These are phyloP conservation scores for Xylariaceae sp. DNA, from an alignment of 2,329 filamentous ascomycete genomes.

Conservation along the genomic window DNA sequence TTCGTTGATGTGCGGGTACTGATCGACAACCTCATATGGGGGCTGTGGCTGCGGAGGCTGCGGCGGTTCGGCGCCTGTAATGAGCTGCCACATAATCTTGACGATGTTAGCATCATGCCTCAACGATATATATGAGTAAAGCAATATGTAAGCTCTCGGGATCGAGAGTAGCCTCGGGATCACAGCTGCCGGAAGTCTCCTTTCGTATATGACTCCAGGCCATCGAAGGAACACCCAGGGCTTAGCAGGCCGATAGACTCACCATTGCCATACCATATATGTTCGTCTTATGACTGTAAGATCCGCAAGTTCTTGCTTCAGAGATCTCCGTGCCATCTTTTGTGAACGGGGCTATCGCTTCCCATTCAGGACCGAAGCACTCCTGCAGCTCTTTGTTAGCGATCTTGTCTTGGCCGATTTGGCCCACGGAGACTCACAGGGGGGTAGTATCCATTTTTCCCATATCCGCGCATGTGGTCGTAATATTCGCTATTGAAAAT, in stretches of 20 bases:
- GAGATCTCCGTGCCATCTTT: constrained; percentile 12
- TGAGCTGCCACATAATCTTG: constrained; percentile 28
- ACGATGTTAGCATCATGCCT: neutral
- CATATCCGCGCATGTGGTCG: neutral
- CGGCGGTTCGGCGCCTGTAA: constrained; percentile 18
- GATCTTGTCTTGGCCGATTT: neutral
- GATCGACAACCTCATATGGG: neutral
- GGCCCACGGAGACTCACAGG: constrained; percentile 18
- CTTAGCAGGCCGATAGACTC: neutral
- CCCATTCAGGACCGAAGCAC: constrained; percentile 24
- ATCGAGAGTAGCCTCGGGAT: neutral
- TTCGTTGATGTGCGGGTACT: neutral
- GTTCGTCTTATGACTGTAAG: constrained; percentile 24
- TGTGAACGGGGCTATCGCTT: neutral
- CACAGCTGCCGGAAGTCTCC: no score
- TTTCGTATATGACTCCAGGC: neutral
- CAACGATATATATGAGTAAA: neutral
- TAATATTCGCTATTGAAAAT: constrained; percentile 22
- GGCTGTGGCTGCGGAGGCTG: constrained; percentile 23
- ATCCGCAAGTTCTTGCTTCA: constrained; percentile 14
- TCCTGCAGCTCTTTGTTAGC: constrained; percentile 3
- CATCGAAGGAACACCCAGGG: neutral
- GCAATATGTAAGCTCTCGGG: neutral
- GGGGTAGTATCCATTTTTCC: constrained; percentile 12
- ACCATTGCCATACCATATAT: constrained; percentile 24